Base-by-base conservation (phyloP, 768 basidiomycete species). In the Hypholoma sublateritium region DNA sequence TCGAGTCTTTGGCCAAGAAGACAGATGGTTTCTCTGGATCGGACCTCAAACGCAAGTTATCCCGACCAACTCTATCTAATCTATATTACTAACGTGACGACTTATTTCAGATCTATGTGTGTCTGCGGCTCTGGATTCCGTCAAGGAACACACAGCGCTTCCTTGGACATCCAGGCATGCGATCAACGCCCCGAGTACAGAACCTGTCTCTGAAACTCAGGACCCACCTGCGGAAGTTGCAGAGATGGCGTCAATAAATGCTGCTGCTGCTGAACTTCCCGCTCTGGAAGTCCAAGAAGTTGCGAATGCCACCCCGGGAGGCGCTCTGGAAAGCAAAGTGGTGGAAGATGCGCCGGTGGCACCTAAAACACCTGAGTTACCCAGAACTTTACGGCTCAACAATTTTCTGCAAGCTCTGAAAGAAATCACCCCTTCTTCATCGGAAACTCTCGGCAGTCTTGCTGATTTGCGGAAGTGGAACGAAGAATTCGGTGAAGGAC, bases 1-100 rank as follows among this genome's bases (percentile, higher is more conserved):
- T 87, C 16, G 74, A 75, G 47, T 67, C 63, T 21, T 72, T 95
- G 37, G 88, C 90, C 4, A 81, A 80, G 67, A 82, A 83, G 69
- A 93, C 93, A 0, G 89, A 91, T 53, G 85, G 82, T 51, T 98
- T 94, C 71, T 98, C 95, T 55, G 95, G 95, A 14, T 96, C 94
- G 24, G 95, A 98, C 70, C 77, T 98, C 57, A 97, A 96, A 72
- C 93, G 95, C 96, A 57, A 67, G 90, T 77, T 14, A 53, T 3
- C 14, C 35, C 37, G 17, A 41, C 47, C 56, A 36, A 43, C 41
- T 42, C 42, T 25, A 11, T n/a, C 53, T 25, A n/a, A 24, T 4
- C 25, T 53, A 34, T 50, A 52, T 55, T 22, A 49, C 57, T 60
- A 35, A 65, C 25, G 36, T 55, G 21, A n/a, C 9, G 28, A 7